Evolutionary conservation across 2,329 filamentous ascomycete species (phyloP).

Genomic region (Aspergillus bombycis): DNA sequence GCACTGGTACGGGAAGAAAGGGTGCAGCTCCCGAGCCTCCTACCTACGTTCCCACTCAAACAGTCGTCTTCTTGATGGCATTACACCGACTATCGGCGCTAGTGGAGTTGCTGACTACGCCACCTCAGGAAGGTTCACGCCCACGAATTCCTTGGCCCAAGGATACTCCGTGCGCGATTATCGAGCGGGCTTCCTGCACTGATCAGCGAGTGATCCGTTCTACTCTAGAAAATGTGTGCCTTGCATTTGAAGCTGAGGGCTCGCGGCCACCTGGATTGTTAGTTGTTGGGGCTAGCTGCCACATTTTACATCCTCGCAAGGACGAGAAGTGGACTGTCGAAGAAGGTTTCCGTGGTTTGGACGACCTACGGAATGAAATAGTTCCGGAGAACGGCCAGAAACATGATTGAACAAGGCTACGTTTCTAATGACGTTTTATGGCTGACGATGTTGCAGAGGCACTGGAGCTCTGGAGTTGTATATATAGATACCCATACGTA

Average conservation of each 20-base stretch:
- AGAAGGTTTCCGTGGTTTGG: conserved; percentile 79
- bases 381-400: neutral
- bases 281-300: conserved; percentile 82
- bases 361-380: conserved; percentile 47
- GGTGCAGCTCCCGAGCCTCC: conserved; percentile 82
- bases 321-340: conserved; percentile 79
- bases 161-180: conserved; percentile 84
- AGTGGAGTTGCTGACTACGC: conserved; percentile 66
- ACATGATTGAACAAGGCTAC: neutral
- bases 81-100: conserved; percentile 80
- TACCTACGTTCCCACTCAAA: conserved; percentile 73
- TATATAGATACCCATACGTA: conserved; percentile 17
- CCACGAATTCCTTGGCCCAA: conserved; percentile 63
- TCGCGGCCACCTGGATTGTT: conserved; percentile 86
- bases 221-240: conserved; percentile 75
- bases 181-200: conserved; percentile 90
- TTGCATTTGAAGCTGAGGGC: conserved; percentile 85
- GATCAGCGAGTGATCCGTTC: conserved; percentile 93
- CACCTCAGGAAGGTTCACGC: conserved; percentile 29
- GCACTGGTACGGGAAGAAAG: conserved; percentile 92
- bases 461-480: conserved; percentile 10
- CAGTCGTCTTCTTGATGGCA: conserved; percentile 93
- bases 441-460: neutral
- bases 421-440: conserved; percentile 1
- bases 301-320: conserved; percentile 67